Base-by-base conservation (phyloP, 345 rosid species). In the Lepidium africanum region DNA sequence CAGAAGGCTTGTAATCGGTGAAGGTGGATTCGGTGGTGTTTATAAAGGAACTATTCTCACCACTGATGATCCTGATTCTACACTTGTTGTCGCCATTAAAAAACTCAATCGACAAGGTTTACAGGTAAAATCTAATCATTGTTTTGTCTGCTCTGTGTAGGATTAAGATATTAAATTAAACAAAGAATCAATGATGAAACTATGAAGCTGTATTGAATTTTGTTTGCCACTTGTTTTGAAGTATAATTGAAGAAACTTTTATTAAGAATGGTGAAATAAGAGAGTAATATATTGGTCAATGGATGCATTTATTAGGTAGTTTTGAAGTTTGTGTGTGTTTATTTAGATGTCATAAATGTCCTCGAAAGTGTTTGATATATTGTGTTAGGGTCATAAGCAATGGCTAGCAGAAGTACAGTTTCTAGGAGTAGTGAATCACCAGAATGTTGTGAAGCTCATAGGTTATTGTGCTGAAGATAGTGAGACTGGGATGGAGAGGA, bases 371-470 rank as follows among this genome's bases (percentile, higher is more conserved):
- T 40, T 45, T 67, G 41, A 25, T 51, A 25, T 51, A 0, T 39
- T 50, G 50, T 35, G 13, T 47, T 62, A 92, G 98, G 98, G 98
- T 65, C 96, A 90, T 69, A 92, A 87, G 76, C 91, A 92, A 77
- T 90, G 98, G 98, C 77, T 90, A 46, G 89, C 96, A 23, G 98
- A 92, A 62, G 96, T 92, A 60, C 87, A 87, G 70, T 87, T 89
- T 73, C 91, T 92, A 3, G 90, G 96, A 5, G 81, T 90, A 12
- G 82, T 90, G 64, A 91, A 87, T 37, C 92, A 92, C 61, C 72
- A 84, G 38, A 92, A 92, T 76, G 89, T 92, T 15, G 98, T 90
- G 48, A 92, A 89, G 67, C 92, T 92, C 37, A 54, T 92, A 70
- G 96, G 96, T 49, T 92, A 90, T 58, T 89, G 98, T 62, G 83